A percentile compares a stretch with the other conserved stretches of the same genome.
These are phyloP conservation scores for Martiniozyma asiatica DNA, from an alignment of 1,139 yeast genomes.

Conservation along the genomic window DNA sequence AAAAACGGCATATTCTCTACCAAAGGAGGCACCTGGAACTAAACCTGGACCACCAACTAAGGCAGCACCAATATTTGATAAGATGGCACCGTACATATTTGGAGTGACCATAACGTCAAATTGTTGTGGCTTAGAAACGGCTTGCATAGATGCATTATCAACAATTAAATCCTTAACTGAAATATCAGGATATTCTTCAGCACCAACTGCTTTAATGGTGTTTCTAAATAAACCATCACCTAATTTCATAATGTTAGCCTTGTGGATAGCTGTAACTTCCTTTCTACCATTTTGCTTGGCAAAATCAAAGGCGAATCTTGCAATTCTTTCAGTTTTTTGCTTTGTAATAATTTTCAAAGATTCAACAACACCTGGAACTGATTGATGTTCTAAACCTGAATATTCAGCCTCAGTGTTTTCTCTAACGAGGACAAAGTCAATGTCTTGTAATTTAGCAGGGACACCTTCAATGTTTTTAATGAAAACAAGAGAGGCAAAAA, in stretches of 20 bases:
- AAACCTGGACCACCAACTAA: slow-evolving; percentile 98
- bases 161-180: slow-evolving; percentile 88
- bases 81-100: slow-evolving; percentile 92
- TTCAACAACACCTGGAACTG: slow-evolving; percentile 96
- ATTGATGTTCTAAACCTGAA: slow-evolving; percentile 96
- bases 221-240: slow-evolving; percentile 97
- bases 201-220: slow-evolving; percentile 83
- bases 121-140: slow-evolving; percentile 95
- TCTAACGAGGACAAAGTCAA: slow-evolving; percentile 90
- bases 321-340: slow-evolving; percentile 92
- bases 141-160: slow-evolving; percentile 99
- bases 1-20: slow-evolving; percentile 94
- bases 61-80: slow-evolving; percentile 97
- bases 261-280: slow-evolving; percentile 93
- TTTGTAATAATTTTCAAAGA: slow-evolving; percentile 91
- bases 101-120: slow-evolving; percentile 97
- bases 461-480: slow-evolving; percentile 95
- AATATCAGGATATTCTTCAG: slow-evolving; percentile 73
- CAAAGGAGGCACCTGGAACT: slow-evolving; percentile 97
- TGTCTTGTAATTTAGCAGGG: slow-evolving; percentile 73
- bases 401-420: slow-evolving; percentile 98
- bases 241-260: slow-evolving; percentile 97
- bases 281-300: slow-evolving; percentile 88
- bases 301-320: slow-evolving; percentile 93
- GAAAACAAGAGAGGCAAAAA: slow-evolving; percentile 85